These are phyloP conservation scores for Tylopilus sp. DNA, from an alignment of 768 basidiomycete genomes.

Conservation along the genomic window DNA sequence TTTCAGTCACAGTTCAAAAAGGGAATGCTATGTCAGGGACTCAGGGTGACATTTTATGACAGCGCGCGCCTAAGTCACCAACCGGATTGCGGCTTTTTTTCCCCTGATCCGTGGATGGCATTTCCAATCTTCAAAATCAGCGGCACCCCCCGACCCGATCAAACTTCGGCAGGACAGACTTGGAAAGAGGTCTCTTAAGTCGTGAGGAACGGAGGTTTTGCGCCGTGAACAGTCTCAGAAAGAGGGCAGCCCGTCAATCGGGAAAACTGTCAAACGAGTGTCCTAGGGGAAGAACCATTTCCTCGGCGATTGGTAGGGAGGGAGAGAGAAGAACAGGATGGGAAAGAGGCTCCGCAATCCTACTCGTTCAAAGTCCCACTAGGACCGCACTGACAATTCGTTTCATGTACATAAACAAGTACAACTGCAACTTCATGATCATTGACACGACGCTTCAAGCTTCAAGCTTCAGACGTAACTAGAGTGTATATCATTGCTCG, in stretches of 20 bases:
- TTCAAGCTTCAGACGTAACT: no score
- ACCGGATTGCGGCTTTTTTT: slow-evolving; percentile 1
- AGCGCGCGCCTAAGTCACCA: slow-evolving; percentile 7
- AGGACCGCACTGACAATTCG: slow-evolving; percentile 19
- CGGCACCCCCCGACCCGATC: slow-evolving; percentile 17
- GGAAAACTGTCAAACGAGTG: slow-evolving; percentile 11
- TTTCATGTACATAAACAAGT: slow-evolving; percentile 11
- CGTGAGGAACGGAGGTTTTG: slow-evolving; percentile 5
- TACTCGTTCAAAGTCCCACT: slow-evolving; percentile 13
- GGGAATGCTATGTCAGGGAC: background rate
- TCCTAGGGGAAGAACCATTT: slow-evolving; percentile 10
- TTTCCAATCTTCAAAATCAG: slow-evolving; percentile 8
- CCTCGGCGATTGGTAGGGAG: slow-evolving; percentile 8
- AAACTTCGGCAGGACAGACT: slow-evolving; percentile 6
- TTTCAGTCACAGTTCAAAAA: slow-evolving; percentile 1
- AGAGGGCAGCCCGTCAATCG: slow-evolving; percentile 14
- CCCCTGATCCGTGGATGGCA: slow-evolving; percentile 24
- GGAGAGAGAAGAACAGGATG: slow-evolving; percentile 4
- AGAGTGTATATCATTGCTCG: slow-evolving; percentile 11
- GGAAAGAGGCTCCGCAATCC: slow-evolving; percentile 2
- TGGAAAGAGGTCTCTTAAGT: slow-evolving; percentile 3
- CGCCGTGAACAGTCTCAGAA: slow-evolving; percentile 11
- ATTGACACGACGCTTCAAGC: slow-evolving; percentile 4
- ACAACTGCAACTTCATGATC: background rate
- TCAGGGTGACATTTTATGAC: slow-evolving; percentile 6